Evolutionary conservation across 75 land plant species (phyloP).

Genomic region (Cupressus sempervirens): DNA sequence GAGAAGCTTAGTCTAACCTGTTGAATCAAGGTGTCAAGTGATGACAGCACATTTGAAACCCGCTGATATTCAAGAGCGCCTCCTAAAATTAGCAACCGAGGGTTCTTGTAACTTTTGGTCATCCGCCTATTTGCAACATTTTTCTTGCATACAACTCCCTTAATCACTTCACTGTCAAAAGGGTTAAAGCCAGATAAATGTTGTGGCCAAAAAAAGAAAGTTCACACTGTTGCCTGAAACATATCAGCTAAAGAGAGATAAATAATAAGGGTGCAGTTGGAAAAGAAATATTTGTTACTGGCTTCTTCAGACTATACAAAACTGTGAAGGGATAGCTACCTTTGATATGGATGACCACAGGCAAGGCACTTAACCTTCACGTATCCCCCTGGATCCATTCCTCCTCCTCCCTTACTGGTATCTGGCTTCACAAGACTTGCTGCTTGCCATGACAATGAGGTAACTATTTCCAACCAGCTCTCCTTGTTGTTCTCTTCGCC

Average conservation of each 20-base stretch:
- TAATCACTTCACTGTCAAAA: conserved; percentile 64
- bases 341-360: conserved; percentile 66
- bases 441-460: conserved; percentile 79
- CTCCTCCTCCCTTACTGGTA: conserved; percentile 71
- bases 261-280: neutral
- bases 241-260: neutral
- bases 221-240: neutral
- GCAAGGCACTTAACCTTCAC: conserved; percentile 94
- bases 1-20: neutral
- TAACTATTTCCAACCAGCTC: conserved; percentile 87
- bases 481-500: conserved; percentile 59
- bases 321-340: conserved; percentile 33
- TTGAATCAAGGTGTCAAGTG: conserved; percentile 67
- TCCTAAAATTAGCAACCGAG: conserved; percentile 75
- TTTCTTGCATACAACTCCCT: conserved; percentile 92
- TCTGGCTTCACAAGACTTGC: conserved; percentile 90
- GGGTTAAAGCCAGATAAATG: neutral
- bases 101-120: conserved; percentile 61
- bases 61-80: conserved; percentile 92
- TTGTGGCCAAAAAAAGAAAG: conserved; percentile 4
- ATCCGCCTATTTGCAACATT: conserved; percentile 92
- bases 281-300: neutral
- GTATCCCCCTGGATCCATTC: conserved; percentile 97
- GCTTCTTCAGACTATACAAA: neutral
- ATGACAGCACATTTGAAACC: conserved; percentile 73